phyloP scores from a whole-genome alignment of 2,329 filamentous ascomycete species.

The Hypoxylon sp. region DNA sequence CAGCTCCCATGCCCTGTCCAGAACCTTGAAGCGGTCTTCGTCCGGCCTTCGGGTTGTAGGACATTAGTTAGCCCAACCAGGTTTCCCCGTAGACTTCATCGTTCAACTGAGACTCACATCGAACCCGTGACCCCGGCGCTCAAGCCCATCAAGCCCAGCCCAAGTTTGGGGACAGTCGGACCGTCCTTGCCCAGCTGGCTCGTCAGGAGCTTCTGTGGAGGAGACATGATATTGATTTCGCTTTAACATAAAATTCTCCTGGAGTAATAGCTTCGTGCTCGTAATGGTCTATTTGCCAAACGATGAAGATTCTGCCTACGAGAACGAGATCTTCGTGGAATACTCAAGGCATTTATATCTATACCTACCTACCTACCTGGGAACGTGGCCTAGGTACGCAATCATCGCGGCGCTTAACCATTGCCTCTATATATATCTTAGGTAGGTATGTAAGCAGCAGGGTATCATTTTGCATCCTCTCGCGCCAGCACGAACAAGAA shows the following conservation, averaged over 20 bases:
- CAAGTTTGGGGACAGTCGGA: slow-evolving; percentile 37
- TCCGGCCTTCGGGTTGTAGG: slow-evolving; percentile 26
- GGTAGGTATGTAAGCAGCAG: too few relatives aligned
- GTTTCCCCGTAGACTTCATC: background rate
- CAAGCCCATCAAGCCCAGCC: slow-evolving; percentile 43
- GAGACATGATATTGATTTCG: slow-evolving; percentile 4
- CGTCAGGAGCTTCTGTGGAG: slow-evolving; percentile 22
- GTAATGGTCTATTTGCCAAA: background rate
- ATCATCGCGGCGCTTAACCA: too few relatives aligned
- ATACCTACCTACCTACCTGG: background rate
- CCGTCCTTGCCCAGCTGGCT: slow-evolving; percentile 37
- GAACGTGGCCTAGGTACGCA: background rate
- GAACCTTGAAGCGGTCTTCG: slow-evolving; percentile 34
- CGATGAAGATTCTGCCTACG: background rate
- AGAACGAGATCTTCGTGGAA: background rate
- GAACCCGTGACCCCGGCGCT: slow-evolving; percentile 33
- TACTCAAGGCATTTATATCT: slow-evolving; percentile 13
- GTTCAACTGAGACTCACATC: slow-evolving; percentile 13
- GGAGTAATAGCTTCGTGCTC: background rate
- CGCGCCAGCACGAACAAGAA: too few relatives aligned
- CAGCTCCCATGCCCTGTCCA: slow-evolving; percentile 44
- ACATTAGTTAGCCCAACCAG: background rate
- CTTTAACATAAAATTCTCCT: background rate
- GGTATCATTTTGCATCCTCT: too few relatives aligned
- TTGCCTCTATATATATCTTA: too few relatives aligned